Base-by-base conservation (phyloP, 768 basidiomycete genomes). In the Saitozyma podzolica region DNA sequence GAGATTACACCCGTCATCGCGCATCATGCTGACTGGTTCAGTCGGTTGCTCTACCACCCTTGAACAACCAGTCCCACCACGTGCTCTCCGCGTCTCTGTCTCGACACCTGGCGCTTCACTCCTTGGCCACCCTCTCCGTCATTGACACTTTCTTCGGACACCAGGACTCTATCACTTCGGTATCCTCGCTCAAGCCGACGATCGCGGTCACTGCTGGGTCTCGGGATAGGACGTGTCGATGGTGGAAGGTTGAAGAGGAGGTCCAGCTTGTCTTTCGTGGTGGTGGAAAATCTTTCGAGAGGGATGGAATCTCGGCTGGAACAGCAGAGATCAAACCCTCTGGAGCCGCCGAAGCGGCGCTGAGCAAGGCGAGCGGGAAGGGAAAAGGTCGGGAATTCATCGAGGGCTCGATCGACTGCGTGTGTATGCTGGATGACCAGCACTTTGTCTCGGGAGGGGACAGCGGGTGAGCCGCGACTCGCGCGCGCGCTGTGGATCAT, bases 61-160 rank as follows among this genome's bases (percentile, higher is more conserved):
- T 16, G 86, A 87, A 75, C 91, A 98, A 79, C 55, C 68, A 76
- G 17, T 78, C 78, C 13, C 68, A 78, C 51, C 78, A 78, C 58
- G 72, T 80, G 77, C 89, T 94, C 13, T 92, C 93, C 0, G 75
- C 96, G 59, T 95, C 95, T 78, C 83, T 97, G 3, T 95, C 89
- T 29, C 79, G 94, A 89, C 76, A 81, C 85, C 51, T 84, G 82
- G 63, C 85, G 83, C 11, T 83, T 20, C 77, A 76, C 48, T 80
- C 80, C 10, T 61, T 79, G 50, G 78, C 84, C 9, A 90, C 91
- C 6, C 85, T 95, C 84, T 92, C 91, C 9, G 92, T 93, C 72
- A 88, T 98, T 59, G 95, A 99, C 78, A 97, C 95, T 8, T 82
- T 98, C 5, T 99, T 95, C 75, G 96, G 96, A 0, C 96, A 99